phyloP scores from a whole-genome alignment of 2,329 filamentous ascomycete genomes.

The Hypoxylon sp. region DNA sequence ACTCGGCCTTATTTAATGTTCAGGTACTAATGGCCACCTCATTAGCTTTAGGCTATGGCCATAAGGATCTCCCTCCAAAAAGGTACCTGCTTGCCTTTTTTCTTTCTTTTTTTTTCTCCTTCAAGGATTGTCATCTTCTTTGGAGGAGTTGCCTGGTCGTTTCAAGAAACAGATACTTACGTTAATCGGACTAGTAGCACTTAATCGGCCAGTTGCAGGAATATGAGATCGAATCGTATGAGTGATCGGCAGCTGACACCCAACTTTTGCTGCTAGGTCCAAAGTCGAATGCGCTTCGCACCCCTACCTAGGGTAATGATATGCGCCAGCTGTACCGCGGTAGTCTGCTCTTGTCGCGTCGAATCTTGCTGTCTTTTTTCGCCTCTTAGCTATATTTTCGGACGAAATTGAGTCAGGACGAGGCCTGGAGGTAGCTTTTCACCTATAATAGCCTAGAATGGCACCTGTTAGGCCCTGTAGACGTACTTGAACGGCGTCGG shows the following conservation, averaged over 20 bases:
- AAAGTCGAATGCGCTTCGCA: constrained; percentile 32
- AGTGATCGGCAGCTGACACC: constrained; percentile 42
- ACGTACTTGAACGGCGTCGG: constrained; percentile 11
- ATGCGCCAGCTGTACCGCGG: constrained; percentile 35
- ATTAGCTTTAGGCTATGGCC: constrained; percentile 16
- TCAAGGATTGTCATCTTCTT: constrained; percentile 28
- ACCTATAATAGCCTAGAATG: constrained; percentile 8
- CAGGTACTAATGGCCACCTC: constrained; percentile 16
- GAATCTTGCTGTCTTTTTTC: constrained; percentile 24
- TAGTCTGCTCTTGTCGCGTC: constrained; percentile 21
- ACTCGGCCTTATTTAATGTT: constrained; percentile 35
- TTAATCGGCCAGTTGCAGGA: constrained; percentile 40
- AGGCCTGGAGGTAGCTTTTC: constrained; percentile 16
- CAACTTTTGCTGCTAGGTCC: constrained; percentile 34
- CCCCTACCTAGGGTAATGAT: constrained; percentile 39
- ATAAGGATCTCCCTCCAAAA: constrained; percentile 17
- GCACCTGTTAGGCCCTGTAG: constrained; percentile 16
- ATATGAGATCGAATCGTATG: constrained; percentile 41
- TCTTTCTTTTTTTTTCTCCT: no score
- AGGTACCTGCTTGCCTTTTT: background rate
- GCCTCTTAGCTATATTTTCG: constrained; percentile 19
- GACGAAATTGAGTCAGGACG: constrained; percentile 28
- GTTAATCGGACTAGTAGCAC: constrained; percentile 34
- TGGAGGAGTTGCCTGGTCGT: constrained; percentile 22
- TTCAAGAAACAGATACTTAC: constrained; percentile 20